These are phyloP conservation scores for Hypericum perforatum DNA, from an alignment of 345 rosid species.

Conservation along the genomic window DNA sequence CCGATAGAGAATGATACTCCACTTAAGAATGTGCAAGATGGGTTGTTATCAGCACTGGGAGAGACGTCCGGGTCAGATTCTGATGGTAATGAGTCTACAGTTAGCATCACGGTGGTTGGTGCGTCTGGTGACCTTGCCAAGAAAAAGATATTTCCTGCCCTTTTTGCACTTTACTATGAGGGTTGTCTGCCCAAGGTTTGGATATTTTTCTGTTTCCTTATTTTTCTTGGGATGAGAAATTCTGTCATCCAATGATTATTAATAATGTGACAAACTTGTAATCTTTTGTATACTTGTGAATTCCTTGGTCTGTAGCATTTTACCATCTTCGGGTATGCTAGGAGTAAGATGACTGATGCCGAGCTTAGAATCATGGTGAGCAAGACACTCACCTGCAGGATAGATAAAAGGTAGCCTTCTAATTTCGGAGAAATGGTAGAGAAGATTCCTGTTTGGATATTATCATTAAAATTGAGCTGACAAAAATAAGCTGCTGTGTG, in stretches of 20 bases:
- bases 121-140: slow-evolving; percentile 99
- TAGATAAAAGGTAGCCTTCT: slow-evolving; percentile 70
- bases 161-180: slow-evolving; percentile 94
- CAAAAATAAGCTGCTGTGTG: slow-evolving; percentile 14
- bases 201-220: neutral
- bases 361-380: slow-evolving; percentile 93
- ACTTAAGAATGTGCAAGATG: slow-evolving; percentile 36
- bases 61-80: slow-evolving; percentile 33
- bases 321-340: slow-evolving; percentile 82
- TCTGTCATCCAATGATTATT: too few species aligned
- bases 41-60: slow-evolving; percentile 25
- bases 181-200: slow-evolving; percentile 83
- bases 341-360: slow-evolving; percentile 93
- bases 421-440: neutral
- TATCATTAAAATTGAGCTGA: slow-evolving; percentile 2
- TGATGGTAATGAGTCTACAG: slow-evolving; percentile 47
- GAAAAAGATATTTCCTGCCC: slow-evolving; percentile 98
- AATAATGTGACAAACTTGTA: neutral
- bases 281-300: neutral
- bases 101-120: slow-evolving; percentile 89
- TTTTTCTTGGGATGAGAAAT: neutral
- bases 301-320: slow-evolving; percentile 56
- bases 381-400: slow-evolving; percentile 92
- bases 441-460: neutral
- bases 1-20: slow-evolving; percentile 33